Base-by-base conservation (phyloP, 352 stramenopile species). In the Saprolegnia parasitica region DNA sequence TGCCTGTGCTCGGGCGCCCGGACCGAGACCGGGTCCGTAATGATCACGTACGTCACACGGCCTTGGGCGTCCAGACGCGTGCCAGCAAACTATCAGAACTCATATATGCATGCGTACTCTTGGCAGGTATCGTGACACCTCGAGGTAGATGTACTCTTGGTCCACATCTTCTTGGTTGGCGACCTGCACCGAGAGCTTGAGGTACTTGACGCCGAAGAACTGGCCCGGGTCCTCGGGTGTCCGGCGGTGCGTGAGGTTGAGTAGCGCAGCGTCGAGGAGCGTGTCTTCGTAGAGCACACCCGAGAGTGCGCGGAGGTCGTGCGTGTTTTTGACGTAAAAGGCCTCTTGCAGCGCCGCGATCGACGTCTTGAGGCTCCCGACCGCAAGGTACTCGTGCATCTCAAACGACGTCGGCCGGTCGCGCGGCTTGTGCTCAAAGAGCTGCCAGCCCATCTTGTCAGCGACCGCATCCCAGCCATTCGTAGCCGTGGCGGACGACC, bases 241-340 rank as follows among this genome's bases (percentile, higher is more conserved):
- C 9, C 47, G 63, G 16, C 29, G 46, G 29, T 70, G 63, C 63
- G 63, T 70, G 21, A 70, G n/a, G 37, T 70, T 70, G 16, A 70
- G 54, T 2, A 70, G 21, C 9, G 45, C 63, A 21, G 63, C 63
- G 42, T 70, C 63, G 18, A 40, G 29, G 18, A 63, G 49, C 49
- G 63, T 24, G 39, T 70, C 63, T 46, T 70, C 63, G 39, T 70
- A 63, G 32, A 70, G 45, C 18, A 70, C 32, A 9, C 45, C 63
- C n/a, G 29, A 29, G 18, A 70, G 21, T 0, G 63, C 63, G 8
- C 63, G 45, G 11, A 70, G 61, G 26, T 70, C 63, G 49, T 70
- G 50, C 54, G 63, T 70, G 42, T 70, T 70, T 24, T 63, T 47
- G 39, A 70, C 63, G 42, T 70, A 70, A 39, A 70, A 70, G 11